phyloP scores from a whole-genome alignment of 306 rosid genomes.

The Quercus alba region DNA sequence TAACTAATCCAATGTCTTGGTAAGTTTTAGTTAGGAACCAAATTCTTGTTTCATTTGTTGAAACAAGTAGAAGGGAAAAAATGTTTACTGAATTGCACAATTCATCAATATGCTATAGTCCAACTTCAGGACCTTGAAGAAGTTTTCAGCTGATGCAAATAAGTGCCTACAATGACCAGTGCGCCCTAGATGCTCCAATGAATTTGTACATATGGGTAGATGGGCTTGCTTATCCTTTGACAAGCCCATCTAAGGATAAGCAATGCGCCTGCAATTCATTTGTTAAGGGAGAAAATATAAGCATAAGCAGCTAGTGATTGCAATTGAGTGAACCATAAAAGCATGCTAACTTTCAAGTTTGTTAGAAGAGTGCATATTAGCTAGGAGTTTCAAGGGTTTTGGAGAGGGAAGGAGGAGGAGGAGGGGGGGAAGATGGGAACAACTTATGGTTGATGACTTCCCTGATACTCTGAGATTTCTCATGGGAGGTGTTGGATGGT shows the following conservation, averaged over 20 bases:
- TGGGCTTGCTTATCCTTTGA: no score
- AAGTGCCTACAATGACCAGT: not conserved
- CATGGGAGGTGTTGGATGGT: not conserved
- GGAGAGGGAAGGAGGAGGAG: no score
- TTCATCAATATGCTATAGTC: not conserved
- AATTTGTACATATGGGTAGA: not conserved
- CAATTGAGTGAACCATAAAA: not conserved
- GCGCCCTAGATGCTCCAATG: not conserved
- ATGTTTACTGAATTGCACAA: not conserved
- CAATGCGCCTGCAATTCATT: not conserved
- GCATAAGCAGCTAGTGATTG: not conserved
- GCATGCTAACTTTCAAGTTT: no score
- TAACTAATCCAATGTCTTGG: not conserved
- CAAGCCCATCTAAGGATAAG: no score
- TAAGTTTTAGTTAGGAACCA: not conserved
- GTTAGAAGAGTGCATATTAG: no score
- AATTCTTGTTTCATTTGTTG: not conserved
- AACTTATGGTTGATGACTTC: no score
- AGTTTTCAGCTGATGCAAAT: conserved; percentile 2
- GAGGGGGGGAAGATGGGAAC: no score
- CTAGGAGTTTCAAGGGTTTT: no score
- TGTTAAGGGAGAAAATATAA: not conserved
- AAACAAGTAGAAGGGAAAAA: not conserved
- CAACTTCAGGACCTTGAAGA: not conserved
- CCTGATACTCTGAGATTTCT: no score